A percentile compares a stretch with the other conserved stretches of the same genome.
Evolutionary conservation across 805 yeast genomes (phyloP).

Genomic region (Myxozyma mucilagina): DNA sequence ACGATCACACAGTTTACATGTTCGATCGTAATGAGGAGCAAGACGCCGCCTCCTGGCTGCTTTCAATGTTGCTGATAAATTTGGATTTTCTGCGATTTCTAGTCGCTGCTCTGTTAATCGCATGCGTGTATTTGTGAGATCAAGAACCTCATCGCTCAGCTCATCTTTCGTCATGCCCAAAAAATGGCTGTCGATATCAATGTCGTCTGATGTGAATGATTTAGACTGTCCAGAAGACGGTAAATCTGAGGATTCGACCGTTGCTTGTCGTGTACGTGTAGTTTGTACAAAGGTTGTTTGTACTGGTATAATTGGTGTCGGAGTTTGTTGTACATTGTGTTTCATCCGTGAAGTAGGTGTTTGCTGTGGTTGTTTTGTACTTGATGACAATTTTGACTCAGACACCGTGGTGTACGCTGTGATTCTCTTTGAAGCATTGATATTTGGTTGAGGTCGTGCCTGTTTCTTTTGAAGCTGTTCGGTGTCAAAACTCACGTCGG

Average conservation of each 20-base stretch:
- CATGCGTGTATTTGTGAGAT: constrained; percentile 9
- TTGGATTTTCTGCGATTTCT: constrained; percentile 16
- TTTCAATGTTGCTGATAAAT: constrained; percentile 6
- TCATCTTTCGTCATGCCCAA: constrained; percentile 10
- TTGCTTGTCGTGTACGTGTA: background rate
- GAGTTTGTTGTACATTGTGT: background rate
- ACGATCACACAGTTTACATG: constrained; percentile 7
- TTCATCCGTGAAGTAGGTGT: background rate
- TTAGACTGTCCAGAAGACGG: background rate
- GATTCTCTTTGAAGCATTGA: background rate
- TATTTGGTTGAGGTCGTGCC: background rate
- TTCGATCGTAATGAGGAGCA: constrained; percentile 14
- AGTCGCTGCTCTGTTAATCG: constrained; percentile 17
- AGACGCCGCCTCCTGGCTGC: constrained; percentile 5
- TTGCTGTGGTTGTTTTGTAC: background rate
- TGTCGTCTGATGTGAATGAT: background rate
- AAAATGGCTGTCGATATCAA: constrained; percentile 1
- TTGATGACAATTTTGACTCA: background rate
- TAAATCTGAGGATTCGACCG: background rate
- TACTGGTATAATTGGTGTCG: background rate
- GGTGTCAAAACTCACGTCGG: background rate
- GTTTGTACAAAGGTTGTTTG: background rate
- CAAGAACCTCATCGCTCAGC: constrained; percentile 5
- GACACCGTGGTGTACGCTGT: background rate
- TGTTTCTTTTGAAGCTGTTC: background rate